phyloP scores from a whole-genome alignment of 1,139 yeast genomes.

The Kurtzmaniella quercitrusa region DNA sequence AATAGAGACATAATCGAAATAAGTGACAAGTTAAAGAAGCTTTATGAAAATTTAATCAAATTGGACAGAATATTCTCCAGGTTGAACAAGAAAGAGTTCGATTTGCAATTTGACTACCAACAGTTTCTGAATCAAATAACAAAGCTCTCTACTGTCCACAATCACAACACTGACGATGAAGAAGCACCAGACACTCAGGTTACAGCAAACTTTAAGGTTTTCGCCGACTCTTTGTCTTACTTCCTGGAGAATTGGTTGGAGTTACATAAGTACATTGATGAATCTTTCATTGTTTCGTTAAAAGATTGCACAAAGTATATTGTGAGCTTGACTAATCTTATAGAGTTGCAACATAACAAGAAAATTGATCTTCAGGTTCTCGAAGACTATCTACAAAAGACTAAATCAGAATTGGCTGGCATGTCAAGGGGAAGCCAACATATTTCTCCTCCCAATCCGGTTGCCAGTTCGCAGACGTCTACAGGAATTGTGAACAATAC shows the following conservation, averaged over 20 bases:
- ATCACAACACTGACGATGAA: conserved; percentile 2
- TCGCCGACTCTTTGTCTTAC: conserved; percentile 48
- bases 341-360: conserved; percentile 86
- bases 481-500: conserved; percentile 34
- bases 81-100: conserved; percentile 69
- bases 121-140: conserved; percentile 68
- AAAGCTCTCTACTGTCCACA: conserved; percentile 55
- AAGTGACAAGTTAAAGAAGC: conserved; percentile 73
- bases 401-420: conserved; percentile 59
- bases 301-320: conserved; percentile 88
- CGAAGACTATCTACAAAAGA: conserved; percentile 69
- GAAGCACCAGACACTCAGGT: conserved; percentile 8
- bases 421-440: conserved; percentile 11
- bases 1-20: conserved; percentile 81
- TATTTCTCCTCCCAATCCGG: conserved; percentile 33
- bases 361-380: conserved; percentile 87
- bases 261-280: conserved; percentile 63
- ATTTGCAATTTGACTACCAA: conserved; percentile 67
- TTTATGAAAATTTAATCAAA: conserved; percentile 76
- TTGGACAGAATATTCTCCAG: conserved; percentile 76
- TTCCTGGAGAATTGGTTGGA: conserved; percentile 39
- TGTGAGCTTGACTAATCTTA: conserved; percentile 65
- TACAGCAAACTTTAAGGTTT: conserved; percentile 34
- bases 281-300: conserved; percentile 74
- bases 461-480: conserved; percentile 14